Evolutionary conservation across 2,329 filamentous ascomycete species (phyloP), one percentile per base, ranked within the genome.

Genomic region (Basipetospora chlamydospora): DNA sequence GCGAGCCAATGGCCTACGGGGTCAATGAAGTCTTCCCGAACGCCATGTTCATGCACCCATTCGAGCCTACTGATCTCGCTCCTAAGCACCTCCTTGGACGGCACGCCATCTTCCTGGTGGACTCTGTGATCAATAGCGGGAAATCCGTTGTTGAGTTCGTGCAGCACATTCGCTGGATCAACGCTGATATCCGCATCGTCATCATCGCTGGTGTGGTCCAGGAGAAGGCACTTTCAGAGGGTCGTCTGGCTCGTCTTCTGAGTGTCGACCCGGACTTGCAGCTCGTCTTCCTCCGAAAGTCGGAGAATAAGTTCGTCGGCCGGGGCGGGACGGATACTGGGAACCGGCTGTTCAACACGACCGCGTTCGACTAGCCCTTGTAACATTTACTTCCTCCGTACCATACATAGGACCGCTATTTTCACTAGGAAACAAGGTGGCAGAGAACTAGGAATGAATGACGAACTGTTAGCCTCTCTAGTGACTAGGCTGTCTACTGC

Each of bases 1-100:
- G 73, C 7, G 71, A 77, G 42, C 60, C 72, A 1, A 72, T 80
- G 66, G 74, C 74, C 0, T 49, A 64, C 2, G 73, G 73, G 0
- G 56, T 80, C 31, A 69, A 51, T 43, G 59, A 71, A 0, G 66
- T 55, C 0, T 64, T 79, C 5, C 66, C 65, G 0, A 40, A 39
- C 0, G 68, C 71, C 4, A 60, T 55, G 47, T 72, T 75, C 36
- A 33, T 72, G 1, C 70, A 75, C 37, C 58, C 58, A 3, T 48
- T 44, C 1, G 5, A 33, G 3, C 50, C 60, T 0, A 37, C 47
- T 0, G 63, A 76, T 25, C 43, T 77, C 28, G 42, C 16, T 5
- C 5, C 10, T 13, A n/a, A 16, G 8, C 17, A 28, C 17, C 4
- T 29, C 25, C 3, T n/a, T 2, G 17, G 17, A 10, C 3, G 6